phyloP scores from a whole-genome alignment of 768 basidiomycete genomes.

The Suillus clintonianus region DNA sequence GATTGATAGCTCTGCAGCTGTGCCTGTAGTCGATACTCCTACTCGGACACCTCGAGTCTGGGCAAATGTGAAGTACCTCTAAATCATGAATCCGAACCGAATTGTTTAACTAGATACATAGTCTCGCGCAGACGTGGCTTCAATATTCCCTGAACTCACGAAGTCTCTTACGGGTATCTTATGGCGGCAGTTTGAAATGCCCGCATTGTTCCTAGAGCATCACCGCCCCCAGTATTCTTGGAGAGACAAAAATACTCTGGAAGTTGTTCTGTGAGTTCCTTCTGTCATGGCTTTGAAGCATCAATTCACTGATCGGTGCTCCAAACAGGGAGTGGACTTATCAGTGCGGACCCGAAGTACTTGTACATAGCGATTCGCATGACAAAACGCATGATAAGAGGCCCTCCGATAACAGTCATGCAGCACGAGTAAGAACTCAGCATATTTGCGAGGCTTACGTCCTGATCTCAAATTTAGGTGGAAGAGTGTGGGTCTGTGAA shows the following conservation, averaged over 20 bases:
- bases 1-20: neutral
- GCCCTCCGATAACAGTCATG: neutral
- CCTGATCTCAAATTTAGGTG: neutral
- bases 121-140: slow-evolving; percentile 23
- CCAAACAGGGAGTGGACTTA: neutral
- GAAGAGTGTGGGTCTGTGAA: neutral
- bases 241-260: slow-evolving; percentile 19
- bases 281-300: neutral
- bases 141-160: slow-evolving; percentile 24
- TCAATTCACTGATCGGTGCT: neutral
- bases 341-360: neutral
- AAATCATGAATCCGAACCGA: slow-evolving; percentile 2
- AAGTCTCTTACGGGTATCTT: slow-evolving; percentile 21
- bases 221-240: slow-evolving; percentile 14
- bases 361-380: neutral
- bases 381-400: neutral
- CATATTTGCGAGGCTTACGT: neutral
- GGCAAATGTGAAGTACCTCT: slow-evolving; percentile 25
- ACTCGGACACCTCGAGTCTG: slow-evolving; percentile 23
- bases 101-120: slow-evolving; percentile 6
- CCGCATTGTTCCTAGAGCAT: slow-evolving; percentile 23
- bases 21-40: neutral
- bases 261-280: slow-evolving; percentile 21
- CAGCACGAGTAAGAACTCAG: neutral
- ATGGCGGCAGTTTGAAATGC: slow-evolving; percentile 30